A percentile compares a stretch with the other conserved stretches of the same genome.
Conservation (phyloP, 257 asterid species). For the Voacanga thouarsii region DNA sequence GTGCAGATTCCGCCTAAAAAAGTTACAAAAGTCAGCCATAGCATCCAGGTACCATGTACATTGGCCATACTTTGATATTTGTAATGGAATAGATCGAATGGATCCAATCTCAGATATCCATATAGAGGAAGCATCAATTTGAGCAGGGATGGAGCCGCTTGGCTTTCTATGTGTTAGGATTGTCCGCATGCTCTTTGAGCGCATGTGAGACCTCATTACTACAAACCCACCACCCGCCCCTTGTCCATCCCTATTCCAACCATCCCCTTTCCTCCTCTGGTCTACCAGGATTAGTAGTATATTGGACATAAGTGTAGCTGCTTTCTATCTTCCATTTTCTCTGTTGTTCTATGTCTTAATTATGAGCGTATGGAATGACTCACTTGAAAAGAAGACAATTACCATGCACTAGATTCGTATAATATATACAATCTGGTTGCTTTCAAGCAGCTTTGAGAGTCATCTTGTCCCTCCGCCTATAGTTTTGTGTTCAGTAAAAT, state of each 20-base stretch:
- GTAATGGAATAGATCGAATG: background rate
- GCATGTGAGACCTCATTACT: slow-evolving; percentile 21
- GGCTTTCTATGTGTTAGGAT: slow-evolving; percentile 29
- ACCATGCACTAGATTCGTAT: too few species aligned
- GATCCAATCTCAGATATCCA: slow-evolving; percentile 14
- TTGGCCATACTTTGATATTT: slow-evolving; percentile 28
- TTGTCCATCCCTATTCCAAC: background rate
- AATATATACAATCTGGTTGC: too few species aligned
- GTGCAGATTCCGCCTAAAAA: slow-evolving; percentile 30
- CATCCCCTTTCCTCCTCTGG: background rate
- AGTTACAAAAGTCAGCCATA: slow-evolving; percentile 33
- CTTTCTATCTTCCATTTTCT: background rate
- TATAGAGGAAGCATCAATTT: slow-evolving; percentile 19
- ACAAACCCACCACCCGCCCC: background rate
- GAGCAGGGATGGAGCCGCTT: slow-evolving; percentile 16
- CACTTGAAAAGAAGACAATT: background rate
- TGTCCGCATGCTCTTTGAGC: slow-evolving; percentile 21
- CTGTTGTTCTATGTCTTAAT: background rate
- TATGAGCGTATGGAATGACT: background rate
- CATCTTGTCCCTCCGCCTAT: background rate
- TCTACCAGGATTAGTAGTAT: background rate
- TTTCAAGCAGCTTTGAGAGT: background rate
- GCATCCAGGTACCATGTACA: slow-evolving; percentile 32
- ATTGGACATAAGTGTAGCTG: background rate
- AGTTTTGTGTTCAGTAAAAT: background rate